Evolutionary conservation across 176 grass and related monocot genomes (phyloP), one percentile per base, ranked within the genome.

Genomic region (Triticum aestivum): DNA sequence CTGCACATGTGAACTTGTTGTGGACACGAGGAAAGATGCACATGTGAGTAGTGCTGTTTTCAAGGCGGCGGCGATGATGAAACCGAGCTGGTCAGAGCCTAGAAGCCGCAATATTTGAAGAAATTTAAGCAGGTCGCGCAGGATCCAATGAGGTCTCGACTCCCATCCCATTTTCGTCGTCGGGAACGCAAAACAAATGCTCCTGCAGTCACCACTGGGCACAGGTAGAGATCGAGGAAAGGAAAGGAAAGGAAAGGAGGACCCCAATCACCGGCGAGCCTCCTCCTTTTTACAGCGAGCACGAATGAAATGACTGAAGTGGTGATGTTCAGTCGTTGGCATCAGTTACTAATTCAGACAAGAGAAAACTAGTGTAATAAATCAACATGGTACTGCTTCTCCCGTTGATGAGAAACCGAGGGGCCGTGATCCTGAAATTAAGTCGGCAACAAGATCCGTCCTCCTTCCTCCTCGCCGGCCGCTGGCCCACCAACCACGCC

Each of bases 111-210:
- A 72, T 61, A 45, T 3, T 38, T 61, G 80, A 62, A 45, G 62
- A 84, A 34, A 84, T 23, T 51, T 9, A 21, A 14, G 69, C 35
- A 9, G 34, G 10, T 21, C 69, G 80, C 89, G 38, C 84, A 75
- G 85, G 85, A 91, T 91, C 85, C 85, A 69, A 84, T 85, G 59
- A 61, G 8, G 68, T 51, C 41, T 75, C 45, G 9, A 29, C 29
- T 29, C 29, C 29, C 29, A 29, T 29, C 29, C 29, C 29, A 12
- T 35, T 71, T 41, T 32, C 13, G 64, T 67, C 61, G 75, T 84
- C 75, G 80, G 85, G 71, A 79, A 54, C n/a, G 17, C 34, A 66
- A 90, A 87, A 78, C 39, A 82, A 86, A 81, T 44, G 7, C 42
- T 30, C 4, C 35, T 5, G 34, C 12, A 49, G 58, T 3, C 41